A percentile compares a stretch with the other conserved stretches of the same genome.
Evolutionary conservation across 495 filamentous ascomycete species (phyloP).

Genomic region (Xylaria telfairii): DNA sequence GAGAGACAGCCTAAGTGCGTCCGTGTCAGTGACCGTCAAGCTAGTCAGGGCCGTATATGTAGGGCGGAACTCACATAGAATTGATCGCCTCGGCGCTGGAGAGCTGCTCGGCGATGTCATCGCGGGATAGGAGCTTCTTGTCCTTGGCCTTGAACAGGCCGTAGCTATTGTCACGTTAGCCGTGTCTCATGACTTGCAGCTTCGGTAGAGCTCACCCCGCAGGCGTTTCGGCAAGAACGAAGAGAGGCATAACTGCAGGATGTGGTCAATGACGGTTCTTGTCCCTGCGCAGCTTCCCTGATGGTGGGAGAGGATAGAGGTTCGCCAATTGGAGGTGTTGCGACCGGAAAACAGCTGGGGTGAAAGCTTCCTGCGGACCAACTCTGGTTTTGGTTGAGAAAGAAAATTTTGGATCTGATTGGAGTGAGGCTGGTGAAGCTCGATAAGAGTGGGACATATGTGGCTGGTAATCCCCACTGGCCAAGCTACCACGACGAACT

Average conservation of each 20-base stretch:
- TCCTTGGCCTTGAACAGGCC: constrained; percentile 96
- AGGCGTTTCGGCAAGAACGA: constrained; percentile 89
- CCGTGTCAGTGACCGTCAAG: background rate
- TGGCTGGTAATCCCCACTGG: constrained; percentile 22
- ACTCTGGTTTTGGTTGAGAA: constrained; percentile 16
- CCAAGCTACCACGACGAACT: background rate
- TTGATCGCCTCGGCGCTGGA: constrained; percentile 83
- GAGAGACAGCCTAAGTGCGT: constrained; percentile 73
- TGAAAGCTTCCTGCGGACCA: constrained; percentile 20
- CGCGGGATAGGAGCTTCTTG: constrained; percentile 93
- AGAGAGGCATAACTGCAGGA: constrained; percentile 68
- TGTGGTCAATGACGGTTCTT: constrained; percentile 12
- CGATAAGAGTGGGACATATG: constrained; percentile 24
- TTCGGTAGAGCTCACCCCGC: constrained; percentile 64
- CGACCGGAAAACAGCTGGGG: constrained; percentile 22
- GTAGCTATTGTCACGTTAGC: constrained; percentile 60
- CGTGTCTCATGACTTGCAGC: constrained; percentile 12
- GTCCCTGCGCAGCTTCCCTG: constrained; percentile 39
- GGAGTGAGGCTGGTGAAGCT: constrained; percentile 23
- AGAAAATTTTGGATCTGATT: constrained; percentile 25
- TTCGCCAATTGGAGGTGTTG: constrained; percentile 23
- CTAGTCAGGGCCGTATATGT: too few relatives aligned
- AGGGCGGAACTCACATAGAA: constrained; percentile 71
- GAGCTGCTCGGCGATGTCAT: constrained; percentile 74
- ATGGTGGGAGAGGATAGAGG: constrained; percentile 19